These are phyloP conservation scores for Cryptosporidium felis DNA, from an alignment of 169 alveolate genomes.

Conservation along the genomic window DNA sequence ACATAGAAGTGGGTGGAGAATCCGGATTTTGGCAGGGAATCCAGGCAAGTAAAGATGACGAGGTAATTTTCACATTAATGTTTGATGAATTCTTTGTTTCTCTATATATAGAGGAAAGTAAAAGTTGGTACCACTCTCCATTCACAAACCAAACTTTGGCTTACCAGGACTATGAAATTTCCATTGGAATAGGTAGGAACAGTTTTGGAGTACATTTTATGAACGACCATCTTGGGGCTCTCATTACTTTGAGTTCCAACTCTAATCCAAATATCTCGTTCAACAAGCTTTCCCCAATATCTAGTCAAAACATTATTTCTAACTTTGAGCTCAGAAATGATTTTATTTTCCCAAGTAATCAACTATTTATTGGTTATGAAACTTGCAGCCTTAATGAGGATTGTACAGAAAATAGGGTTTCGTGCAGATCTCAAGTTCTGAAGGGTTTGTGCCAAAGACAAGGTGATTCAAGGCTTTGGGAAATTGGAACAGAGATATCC, in stretches of 20 bases:
- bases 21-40: slow-evolving; percentile 54
- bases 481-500: neutral
- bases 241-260: neutral
- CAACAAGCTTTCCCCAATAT: neutral
- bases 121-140: slow-evolving; percentile 1
- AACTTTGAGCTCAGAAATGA: neutral
- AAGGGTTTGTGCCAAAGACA: slow-evolving; percentile 1
- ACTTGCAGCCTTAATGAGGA: slow-evolving; percentile 28
- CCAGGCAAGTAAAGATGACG: neutral
- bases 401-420: neutral
- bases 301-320: neutral
- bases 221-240: slow-evolving; percentile 6
- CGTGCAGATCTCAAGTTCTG: slow-evolving; percentile 32
- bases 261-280: neutral
- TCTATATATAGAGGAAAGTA: neutral
- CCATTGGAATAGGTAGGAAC: slow-evolving; percentile 19
- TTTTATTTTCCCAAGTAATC: neutral
- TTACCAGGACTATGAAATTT: slow-evolving; percentile 6
- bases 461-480: neutral
- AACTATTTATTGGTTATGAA: slow-evolving; percentile 18
- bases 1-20: neutral
- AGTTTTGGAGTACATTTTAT: slow-evolving; percentile 3
- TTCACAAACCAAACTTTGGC: slow-evolving; percentile 36
- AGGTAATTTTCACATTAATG: neutral
- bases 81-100: neutral